phyloP scores from a whole-genome alignment of 2,329 filamentous ascomycete species.

The Ceratocystis variospora region DNA sequence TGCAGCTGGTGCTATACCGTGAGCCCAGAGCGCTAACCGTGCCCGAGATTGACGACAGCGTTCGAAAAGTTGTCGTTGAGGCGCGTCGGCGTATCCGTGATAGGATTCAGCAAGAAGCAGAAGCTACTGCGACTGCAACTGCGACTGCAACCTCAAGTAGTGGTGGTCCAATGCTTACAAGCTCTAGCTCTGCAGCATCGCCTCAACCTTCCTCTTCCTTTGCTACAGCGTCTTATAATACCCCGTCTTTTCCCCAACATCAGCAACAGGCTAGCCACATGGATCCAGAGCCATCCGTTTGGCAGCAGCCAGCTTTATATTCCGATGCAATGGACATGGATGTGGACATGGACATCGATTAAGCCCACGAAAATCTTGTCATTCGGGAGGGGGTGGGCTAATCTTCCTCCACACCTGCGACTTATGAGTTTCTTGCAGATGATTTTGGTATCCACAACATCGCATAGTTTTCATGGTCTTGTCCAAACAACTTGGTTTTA shows the following conservation, averaged over 20 bases:
- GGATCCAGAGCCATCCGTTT: background rate
- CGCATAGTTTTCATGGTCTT: too few relatives aligned
- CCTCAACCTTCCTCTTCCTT: background rate
- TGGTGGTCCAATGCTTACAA: background rate
- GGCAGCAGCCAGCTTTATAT: conserved; percentile 10
- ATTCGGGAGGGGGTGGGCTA: background rate
- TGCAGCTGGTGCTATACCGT: conserved; percentile 72
- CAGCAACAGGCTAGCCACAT: background rate
- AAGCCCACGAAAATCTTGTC: background rate
- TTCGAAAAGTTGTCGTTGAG: conserved; percentile 73
- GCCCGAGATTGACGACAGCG: conserved; percentile 59
- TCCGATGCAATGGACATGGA: conserved; percentile 19
- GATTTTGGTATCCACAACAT: too few relatives aligned
- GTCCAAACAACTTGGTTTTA: too few relatives aligned
- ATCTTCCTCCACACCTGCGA: background rate
- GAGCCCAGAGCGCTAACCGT: conserved; percentile 65
- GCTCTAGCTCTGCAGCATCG: background rate
- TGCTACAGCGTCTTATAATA: background rate
- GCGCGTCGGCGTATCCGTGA: conserved; percentile 55
- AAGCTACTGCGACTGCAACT: background rate
- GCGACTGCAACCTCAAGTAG: background rate
- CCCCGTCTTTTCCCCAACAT: background rate
- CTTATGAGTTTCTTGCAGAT: too few relatives aligned
- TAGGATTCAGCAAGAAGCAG: conserved; percentile 31
- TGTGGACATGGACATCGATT: conserved; percentile 19